A percentile compares a stretch with the other conserved stretches of the same genome.
Conservation (phyloP, 2,329 filamentous ascomycete species). For the Aspergillus pseudoviridinutans region DNA sequence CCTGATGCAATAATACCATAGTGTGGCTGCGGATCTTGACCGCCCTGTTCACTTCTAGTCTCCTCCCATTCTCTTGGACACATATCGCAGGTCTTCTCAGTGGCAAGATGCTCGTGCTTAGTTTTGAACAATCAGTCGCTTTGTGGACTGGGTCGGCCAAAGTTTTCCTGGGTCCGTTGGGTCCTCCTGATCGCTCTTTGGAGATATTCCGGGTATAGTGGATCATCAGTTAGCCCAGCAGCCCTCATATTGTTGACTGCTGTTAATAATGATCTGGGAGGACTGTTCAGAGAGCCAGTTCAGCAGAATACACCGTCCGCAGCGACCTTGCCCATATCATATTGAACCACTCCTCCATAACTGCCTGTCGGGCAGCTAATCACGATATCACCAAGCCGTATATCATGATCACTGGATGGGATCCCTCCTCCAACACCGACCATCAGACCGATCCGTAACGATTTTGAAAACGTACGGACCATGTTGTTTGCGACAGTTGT, state of each 20-base stretch:
- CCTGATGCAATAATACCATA: slow-evolving; percentile 13
- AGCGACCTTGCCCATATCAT: slow-evolving; percentile 19
- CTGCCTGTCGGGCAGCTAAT: slow-evolving; percentile 15
- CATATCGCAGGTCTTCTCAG: background rate
- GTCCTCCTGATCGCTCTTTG: slow-evolving; percentile 3
- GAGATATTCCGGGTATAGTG: slow-evolving; percentile 8
- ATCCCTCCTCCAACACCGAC: slow-evolving; percentile 22
- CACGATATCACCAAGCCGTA: slow-evolving; percentile 27
- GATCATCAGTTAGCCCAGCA: slow-evolving; percentile 4
- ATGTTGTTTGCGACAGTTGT: slow-evolving; percentile 12
- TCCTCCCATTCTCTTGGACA: slow-evolving; percentile 7
- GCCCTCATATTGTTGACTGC: slow-evolving; percentile 4
- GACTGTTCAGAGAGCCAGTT: slow-evolving; percentile 13
- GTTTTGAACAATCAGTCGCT: slow-evolving; percentile 4
- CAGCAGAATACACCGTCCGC: slow-evolving; percentile 5
- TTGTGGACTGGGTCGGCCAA: slow-evolving; percentile 1
- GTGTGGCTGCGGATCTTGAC: background rate
- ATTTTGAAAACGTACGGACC: slow-evolving; percentile 9
- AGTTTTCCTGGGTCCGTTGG: background rate
- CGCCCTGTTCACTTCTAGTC: slow-evolving; percentile 3
- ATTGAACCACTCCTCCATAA: slow-evolving; percentile 21
- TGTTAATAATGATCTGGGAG: slow-evolving; percentile 10
- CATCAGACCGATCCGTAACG: slow-evolving; percentile 15
- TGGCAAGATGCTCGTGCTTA: background rate
- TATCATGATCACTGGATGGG: slow-evolving; percentile 17